These are phyloP conservation scores for Punctularia strigosozonata DNA, from an alignment of 768 basidiomycete genomes.

Conservation along the genomic window DNA sequence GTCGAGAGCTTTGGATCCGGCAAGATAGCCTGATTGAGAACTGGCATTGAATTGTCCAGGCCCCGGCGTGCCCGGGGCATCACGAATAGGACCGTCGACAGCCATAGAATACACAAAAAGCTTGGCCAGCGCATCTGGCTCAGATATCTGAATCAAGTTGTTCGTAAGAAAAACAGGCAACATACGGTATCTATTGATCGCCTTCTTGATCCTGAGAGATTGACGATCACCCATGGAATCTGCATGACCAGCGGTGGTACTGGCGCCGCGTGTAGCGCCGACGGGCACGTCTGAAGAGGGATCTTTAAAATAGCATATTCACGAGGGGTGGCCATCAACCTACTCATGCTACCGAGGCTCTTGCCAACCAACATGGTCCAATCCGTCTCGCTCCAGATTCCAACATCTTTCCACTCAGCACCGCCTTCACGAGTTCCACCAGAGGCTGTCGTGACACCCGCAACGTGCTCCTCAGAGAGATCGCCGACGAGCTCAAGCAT, in stretches of 20 bases:
- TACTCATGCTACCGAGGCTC: constrained; percentile 72
- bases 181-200: constrained; percentile 51
- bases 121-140: constrained; percentile 73
- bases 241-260: constrained; percentile 57
- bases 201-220: constrained; percentile 57
- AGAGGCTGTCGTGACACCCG: constrained; percentile 40
- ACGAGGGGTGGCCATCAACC: constrained; percentile 8
- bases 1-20: constrained; percentile 81
- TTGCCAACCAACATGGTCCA: constrained; percentile 80
- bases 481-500: constrained; percentile 60
- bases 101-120: constrained; percentile 85
- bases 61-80: constrained; percentile 21
- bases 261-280: constrained; percentile 50
- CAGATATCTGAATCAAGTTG: neutral
- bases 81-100: constrained; percentile 58
- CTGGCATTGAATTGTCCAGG: constrained; percentile 14
- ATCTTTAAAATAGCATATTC: neutral
- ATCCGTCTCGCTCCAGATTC: constrained; percentile 79
- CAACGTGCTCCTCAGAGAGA: constrained; percentile 59
- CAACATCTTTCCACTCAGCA: constrained; percentile 68
- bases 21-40: constrained; percentile 44
- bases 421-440: constrained; percentile 44
- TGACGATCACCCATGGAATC: constrained; percentile 48
- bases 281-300: constrained; percentile 51
- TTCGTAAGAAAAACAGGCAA: constrained; percentile 3